These are phyloP conservation scores for Leccinum pseudoinsigne DNA, from an alignment of 1,284 basidiomycete species.

Conservation along the genomic window DNA sequence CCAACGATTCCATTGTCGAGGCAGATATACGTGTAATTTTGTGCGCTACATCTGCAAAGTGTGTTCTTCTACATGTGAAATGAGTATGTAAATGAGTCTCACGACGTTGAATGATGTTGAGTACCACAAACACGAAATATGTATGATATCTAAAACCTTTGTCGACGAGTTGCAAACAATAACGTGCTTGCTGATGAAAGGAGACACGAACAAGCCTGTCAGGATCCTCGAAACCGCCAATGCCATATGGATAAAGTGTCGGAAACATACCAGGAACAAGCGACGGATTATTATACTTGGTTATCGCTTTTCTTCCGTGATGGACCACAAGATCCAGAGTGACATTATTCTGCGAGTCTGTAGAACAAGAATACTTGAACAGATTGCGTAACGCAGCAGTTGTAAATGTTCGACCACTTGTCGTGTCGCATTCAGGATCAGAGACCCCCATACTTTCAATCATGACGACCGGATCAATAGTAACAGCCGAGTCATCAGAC, in stretches of 20 bases:
- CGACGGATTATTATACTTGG: not conserved
- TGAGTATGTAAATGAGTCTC: slow-evolving; percentile 6
- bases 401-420: not conserved
- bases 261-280: not conserved
- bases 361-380: not conserved
- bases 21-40: not conserved
- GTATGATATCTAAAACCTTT: slow-evolving; percentile 9
- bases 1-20: not conserved
- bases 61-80: not conserved
- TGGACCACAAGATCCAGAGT: not conserved
- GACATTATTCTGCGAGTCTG: not conserved
- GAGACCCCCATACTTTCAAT: not conserved
- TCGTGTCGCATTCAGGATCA: not conserved
- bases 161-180: not conserved
- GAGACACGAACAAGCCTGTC: not conserved
- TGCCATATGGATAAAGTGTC: not conserved
- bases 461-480: not conserved
- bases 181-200: not conserved
- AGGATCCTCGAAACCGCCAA: not conserved
- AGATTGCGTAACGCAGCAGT: not conserved
- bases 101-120: slow-evolving; percentile 4
- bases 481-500: not conserved
- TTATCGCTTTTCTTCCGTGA: not conserved
- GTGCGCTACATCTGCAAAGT: not conserved
- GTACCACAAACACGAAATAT: slow-evolving; percentile 7